These are phyloP conservation scores for Citrullus amarus DNA, from an alignment of 306 rosid species.

Conservation along the genomic window DNA sequence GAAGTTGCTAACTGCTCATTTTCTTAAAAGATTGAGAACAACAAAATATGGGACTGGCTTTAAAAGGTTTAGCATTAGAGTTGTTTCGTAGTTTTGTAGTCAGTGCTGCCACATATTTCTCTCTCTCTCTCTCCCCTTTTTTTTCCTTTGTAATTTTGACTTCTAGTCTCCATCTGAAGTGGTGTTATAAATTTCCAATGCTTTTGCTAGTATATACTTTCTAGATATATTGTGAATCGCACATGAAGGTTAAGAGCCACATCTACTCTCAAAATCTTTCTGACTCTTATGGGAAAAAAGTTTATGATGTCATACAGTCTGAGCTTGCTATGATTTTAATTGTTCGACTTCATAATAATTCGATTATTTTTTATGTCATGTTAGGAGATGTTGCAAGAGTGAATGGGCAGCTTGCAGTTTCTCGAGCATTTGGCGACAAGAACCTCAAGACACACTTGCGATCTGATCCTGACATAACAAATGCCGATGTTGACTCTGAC, in stretches of 20 bases:
- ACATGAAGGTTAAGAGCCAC: background rate
- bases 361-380: background rate
- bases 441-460: conserved; percentile 68
- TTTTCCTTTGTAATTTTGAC: background rate
- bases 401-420: conserved; percentile 87
- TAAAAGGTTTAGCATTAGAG: background rate
- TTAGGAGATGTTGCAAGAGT: conserved; percentile 87
- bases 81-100: background rate
- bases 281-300: background rate
- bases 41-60: background rate
- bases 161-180: background rate
- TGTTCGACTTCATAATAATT: background rate
- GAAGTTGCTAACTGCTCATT: background rate
- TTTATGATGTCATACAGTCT: background rate
- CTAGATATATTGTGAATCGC: background rate
- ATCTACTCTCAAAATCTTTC: background rate
- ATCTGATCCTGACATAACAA: conserved; percentile 57
- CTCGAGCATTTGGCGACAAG: conserved; percentile 87
- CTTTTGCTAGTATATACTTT: background rate
- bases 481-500: conserved; percentile 24
- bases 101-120: background rate
- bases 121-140: too few species aligned
- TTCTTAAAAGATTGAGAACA: background rate
- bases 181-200: background rate
- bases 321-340: background rate